Conservation (phyloP, 495 filamentous ascomycete genomes). For the Aspergillus homomorphus region DNA sequence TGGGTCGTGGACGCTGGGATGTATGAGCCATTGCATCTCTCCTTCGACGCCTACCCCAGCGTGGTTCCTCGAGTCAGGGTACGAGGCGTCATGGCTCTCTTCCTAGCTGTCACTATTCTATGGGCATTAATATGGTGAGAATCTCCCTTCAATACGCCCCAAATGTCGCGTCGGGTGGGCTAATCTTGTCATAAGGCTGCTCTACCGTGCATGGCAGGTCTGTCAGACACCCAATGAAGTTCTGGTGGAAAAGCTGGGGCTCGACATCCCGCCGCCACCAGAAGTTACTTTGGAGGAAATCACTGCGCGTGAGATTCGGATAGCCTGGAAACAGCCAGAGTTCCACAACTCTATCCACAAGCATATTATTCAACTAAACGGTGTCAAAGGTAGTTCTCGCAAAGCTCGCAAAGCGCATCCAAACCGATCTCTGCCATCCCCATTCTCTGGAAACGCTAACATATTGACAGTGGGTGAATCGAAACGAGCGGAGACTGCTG, state of each 20-base stretch:
- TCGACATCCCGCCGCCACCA: conserved; percentile 88
- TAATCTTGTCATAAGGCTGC: conserved; percentile 54
- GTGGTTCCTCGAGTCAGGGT: conserved; percentile 49
- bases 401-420: no score
- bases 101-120: conserved; percentile 48
- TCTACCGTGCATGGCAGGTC: conserved; percentile 78
- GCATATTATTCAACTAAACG: conserved; percentile 90
- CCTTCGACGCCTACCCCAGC: conserved; percentile 48
- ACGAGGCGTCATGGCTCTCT: conserved; percentile 50
- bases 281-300: conserved; percentile 91
- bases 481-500: conserved; percentile 77
- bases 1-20: conserved; percentile 45
- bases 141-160: background rate
- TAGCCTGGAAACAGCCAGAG: conserved; percentile 85
- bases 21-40: conserved; percentile 47
- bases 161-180: background rate
- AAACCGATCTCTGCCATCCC: no score
- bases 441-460: conserved; percentile 1
- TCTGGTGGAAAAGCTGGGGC: conserved; percentile 82
- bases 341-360: conserved; percentile 75
- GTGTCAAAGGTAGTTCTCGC: conserved; percentile 70
- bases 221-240: conserved; percentile 86
- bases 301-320: conserved; percentile 76
- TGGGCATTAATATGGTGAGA: conserved; percentile 53
- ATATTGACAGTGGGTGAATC: conserved; percentile 72